Base-by-base conservation (phyloP, 2,329 filamentous ascomycete genomes). In the Ophiostoma piceae region DNA sequence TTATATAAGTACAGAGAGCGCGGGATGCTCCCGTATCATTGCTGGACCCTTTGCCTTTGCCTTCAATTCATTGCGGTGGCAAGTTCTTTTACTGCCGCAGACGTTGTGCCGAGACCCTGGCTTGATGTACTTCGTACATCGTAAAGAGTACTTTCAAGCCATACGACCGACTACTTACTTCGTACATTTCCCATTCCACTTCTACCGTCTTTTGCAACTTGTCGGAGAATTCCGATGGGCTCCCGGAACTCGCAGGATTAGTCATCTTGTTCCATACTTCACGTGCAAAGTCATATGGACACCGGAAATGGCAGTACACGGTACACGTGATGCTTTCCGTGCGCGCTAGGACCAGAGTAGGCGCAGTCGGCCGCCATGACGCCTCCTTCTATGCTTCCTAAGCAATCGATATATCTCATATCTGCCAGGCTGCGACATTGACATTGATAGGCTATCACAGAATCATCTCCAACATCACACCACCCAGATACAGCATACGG, bases 401-500 rank as follows among this genome's bases (percentile, higher is more conserved):
- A 29, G 51, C 51, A 57, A 57, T 26, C 8, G 51, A 29, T 57
- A 57, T 57, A 22, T 57, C 51, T 57, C 51, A 57, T 32, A 22
- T 12, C 51, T 12, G 14, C 57, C 26, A 62, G 57, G 57, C 57
- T 62, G 26, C 57, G 57, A 62, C 57, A 19, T 16, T 62, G 26
- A 6, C 26, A 60, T 22, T 57, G n/a, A 57, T 19, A 62, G 26
- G 22, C 57, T 26, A 62, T 62, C 57, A 32, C 57, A 32, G 26
- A 26, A 62, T 35, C 57, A 62, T 62, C 57, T 16, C 57, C 57
- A 62, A 8, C 57, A 62, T 16, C 54, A 32, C 26, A 62, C 22
- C 57, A 29, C 5, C 57, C 7, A 32, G 2, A 16, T 14, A 9
- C 2, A 57, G n/a, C 57, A 14, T 32, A 62, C 57, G 57, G 32